Base-by-base conservation (phyloP, 2,329 filamentous ascomycete genomes). In the Juglanconis oblonga region DNA sequence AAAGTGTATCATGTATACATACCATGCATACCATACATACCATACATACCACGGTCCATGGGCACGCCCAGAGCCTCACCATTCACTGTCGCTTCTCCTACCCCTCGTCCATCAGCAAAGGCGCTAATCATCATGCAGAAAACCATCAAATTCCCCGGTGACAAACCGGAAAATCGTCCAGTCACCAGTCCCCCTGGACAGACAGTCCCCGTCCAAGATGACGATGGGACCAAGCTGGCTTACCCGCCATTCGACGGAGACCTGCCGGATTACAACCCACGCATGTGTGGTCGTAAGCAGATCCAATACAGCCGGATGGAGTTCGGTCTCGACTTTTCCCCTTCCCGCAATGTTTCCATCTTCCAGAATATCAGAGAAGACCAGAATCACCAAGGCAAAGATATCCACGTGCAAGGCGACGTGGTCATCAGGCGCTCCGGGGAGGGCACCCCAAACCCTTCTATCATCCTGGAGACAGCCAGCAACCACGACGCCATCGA, bases 401-500 rank as follows among this genome's bases (percentile, higher is more conserved):
- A 64, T 5, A 74, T 81, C 38, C 70, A 69, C 6, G 69, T 84
- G 51, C 73, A 66, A 11, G 82, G 82, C 52, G 71, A 79, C 31
- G 68, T 84, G 17, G 65, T 81, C 47, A 57, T 85, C 47, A 76
- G 78, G 64, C 75, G 68, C 49, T 70, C 65, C 44, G 67, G 71
- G 11, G 68, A 72, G 14, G 66, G 66, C 31, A 71, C 69, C 3
- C 72, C 73, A 0, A 58, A 65, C 2, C 74, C 79, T 3, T 70
- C 67, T 2, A 65, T 83, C 40, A 73, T 78, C 1, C 52, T 84
- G 5, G 75, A 83, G 62, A 68, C 76, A 35, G 69, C 76, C 32
- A 74, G 76, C 57, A 84, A 82, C 64, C 72, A 81, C 64, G 69
- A 76, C 5, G 64, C 68, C 10, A 64, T 85, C 55, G 53, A 64